Evolutionary conservation across 108 stramenopile species (phyloP), one percentile per base, ranked within the genome.

Genomic region (Fistulifera pelliculosa): DNA sequence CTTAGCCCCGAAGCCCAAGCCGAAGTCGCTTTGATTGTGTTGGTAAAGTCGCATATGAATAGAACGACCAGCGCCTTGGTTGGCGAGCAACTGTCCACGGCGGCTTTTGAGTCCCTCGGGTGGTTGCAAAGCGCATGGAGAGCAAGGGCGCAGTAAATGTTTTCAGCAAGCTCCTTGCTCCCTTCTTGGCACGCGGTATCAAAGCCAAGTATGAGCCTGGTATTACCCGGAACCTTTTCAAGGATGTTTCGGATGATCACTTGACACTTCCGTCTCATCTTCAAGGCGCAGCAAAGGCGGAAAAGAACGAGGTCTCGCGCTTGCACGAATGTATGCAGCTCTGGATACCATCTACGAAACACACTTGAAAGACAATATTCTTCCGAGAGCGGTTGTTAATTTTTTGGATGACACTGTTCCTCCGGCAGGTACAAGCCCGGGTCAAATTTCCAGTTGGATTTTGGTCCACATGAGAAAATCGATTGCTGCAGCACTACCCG

Each of bases 1-100:
- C 50, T 51, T 8, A 26, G n/a, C 21, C 2, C 15, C 3, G 24
- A 51, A 23, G 50, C 23, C 50, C 18, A 26, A 23, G 50, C 50
- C 50, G 50, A 51, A 51, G 50, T 26, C 15, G 50, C 50, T 4
- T 25, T 51, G 50, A 23, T 51, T 5, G 50, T 51, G 6, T 22
- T 51, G 50, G 21, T 51, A 2, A 23, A 26, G 6, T 6, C n/a
- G 5, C 50, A 51, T 19, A 51, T 51, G 50, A 51, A 51, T 26
- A 6, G 50, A 6, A 26, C 23, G 4, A 26, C 23, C 21, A 25
- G 23, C 4, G 50, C 50, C 15, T n/a, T 51, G 6, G n/a, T 51
- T 6, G 50, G 50, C 6, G 50, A 51, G 25, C 24, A 51, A 23
- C 7, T 51, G 50, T 51, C 50, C 23, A 26, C 50, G 21, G 50